phyloP scores from a whole-genome alignment of 2,329 filamentous ascomycete genomes.

The Colletotrichum nymphaeae region DNA sequence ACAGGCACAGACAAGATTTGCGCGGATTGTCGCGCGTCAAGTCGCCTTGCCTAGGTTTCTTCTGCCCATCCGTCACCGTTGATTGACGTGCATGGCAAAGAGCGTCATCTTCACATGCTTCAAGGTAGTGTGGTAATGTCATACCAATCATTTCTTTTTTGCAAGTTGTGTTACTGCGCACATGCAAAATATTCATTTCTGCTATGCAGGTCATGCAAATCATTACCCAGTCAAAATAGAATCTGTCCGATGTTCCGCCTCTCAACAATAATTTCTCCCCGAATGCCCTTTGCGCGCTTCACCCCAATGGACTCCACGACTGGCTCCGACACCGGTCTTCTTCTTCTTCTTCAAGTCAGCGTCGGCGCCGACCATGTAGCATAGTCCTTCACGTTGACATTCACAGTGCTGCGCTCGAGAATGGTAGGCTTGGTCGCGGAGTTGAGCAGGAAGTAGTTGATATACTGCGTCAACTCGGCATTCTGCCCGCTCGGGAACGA shows the following conservation, averaged over 20 bases:
- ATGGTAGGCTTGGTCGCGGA: conserved; percentile 15
- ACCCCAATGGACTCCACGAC: neutral
- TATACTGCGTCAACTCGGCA: conserved; percentile 63
- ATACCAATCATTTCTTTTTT: neutral
- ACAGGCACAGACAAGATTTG: neutral
- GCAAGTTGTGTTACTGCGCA: neutral
- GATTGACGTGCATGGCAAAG: neutral
- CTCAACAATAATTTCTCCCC: neutral
- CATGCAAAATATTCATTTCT: neutral
- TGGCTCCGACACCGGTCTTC: neutral
- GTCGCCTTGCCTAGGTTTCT: neutral
- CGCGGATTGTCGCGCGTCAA: neutral
- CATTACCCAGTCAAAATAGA: neutral
- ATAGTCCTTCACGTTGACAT: conserved; percentile 23
- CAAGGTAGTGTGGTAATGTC: neutral
- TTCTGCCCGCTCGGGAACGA: conserved; percentile 64
- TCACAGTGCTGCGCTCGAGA: conserved; percentile 21
- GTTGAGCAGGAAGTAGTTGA: conserved; percentile 62
- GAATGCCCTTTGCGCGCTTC: neutral
- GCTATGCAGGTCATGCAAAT: neutral
- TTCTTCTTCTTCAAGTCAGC: conserved; percentile 1
- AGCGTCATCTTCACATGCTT: conserved; percentile 3
- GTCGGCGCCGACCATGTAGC: conserved; percentile 11
- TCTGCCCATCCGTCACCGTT: neutral
- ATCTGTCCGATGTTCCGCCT: neutral